These are phyloP conservation scores for Coix lacrymajobi DNA, from an alignment of 176 grass and related monocot species.

Conservation along the genomic window DNA sequence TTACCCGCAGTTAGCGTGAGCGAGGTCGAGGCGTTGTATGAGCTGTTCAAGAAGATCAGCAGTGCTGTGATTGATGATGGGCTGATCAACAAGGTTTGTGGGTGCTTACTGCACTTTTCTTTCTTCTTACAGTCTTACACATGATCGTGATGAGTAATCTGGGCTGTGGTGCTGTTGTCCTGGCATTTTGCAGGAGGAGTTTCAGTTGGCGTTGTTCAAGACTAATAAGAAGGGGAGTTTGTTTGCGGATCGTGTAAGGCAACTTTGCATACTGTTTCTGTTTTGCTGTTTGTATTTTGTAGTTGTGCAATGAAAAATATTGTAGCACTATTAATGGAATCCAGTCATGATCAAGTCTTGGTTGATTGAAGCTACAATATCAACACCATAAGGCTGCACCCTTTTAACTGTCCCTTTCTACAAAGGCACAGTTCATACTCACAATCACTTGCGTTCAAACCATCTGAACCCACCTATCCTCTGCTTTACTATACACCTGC, in stretches of 20 bases:
- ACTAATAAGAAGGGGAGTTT: constrained; percentile 92
- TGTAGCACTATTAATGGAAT: not conserved
- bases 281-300: not conserved
- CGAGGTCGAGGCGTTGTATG: constrained; percentile 83
- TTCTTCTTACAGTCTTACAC: not conserved
- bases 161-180: constrained; percentile 2
- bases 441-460: not conserved
- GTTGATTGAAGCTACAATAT: not conserved
- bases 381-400: not conserved
- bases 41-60: constrained; percentile 98
- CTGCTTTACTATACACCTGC: not conserved
- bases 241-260: constrained; percentile 86
- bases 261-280: not conserved
- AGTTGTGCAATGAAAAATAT: not conserved
- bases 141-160: not conserved
- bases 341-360: not conserved
- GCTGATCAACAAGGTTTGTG: constrained; percentile 87
- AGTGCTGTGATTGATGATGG: constrained; percentile 91
- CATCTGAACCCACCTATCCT: not conserved
- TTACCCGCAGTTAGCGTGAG: constrained; percentile 75
- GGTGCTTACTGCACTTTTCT: not conserved
- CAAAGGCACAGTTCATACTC: not conserved
- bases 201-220: constrained; percentile 95
- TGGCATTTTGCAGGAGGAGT: constrained; percentile 70
- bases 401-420: not conserved